These are phyloP conservation scores for Phytophthora foliorum DNA, from an alignment of 352 stramenopile genomes.

Conservation along the genomic window DNA sequence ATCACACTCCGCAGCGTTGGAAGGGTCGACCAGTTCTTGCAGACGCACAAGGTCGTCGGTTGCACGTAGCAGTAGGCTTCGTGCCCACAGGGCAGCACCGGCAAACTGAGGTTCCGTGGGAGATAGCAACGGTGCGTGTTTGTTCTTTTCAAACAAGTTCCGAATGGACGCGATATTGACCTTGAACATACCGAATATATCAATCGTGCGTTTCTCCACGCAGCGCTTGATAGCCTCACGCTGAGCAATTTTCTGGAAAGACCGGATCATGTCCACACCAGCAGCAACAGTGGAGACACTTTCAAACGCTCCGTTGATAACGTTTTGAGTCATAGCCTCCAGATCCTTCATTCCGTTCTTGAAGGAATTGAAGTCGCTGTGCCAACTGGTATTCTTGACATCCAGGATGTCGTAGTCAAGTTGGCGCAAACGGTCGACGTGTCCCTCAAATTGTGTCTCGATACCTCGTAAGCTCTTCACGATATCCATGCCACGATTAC, in stretches of 20 bases:
- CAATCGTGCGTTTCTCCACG: slow-evolving; percentile 94
- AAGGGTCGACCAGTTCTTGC: slow-evolving; percentile 74
- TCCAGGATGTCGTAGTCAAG: slow-evolving; percentile 96
- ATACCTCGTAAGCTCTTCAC: slow-evolving; percentile 94
- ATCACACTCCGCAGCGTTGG: slow-evolving; percentile 80
- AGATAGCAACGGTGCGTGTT: slow-evolving; percentile 82
- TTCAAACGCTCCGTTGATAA: slow-evolving; percentile 96
- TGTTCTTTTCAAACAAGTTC: slow-evolving; percentile 95
- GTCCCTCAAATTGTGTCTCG: slow-evolving; percentile 92
- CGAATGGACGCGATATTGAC: slow-evolving; percentile 75
- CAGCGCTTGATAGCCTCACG: slow-evolving; percentile 94
- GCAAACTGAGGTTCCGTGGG: slow-evolving; percentile 94
- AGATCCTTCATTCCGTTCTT: slow-evolving; percentile 97
- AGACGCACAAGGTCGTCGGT: slow-evolving; percentile 83
- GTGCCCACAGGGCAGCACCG: slow-evolving; percentile 93
- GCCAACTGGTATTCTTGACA: slow-evolving; percentile 96
- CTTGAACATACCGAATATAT: slow-evolving; percentile 95
- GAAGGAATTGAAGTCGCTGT: slow-evolving; percentile 96
- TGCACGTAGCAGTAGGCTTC: slow-evolving; percentile 83
- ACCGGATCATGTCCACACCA: slow-evolving; percentile 93
- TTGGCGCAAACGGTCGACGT: slow-evolving; percentile 89
- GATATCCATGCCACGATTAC: slow-evolving; percentile 93
- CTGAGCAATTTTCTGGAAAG: slow-evolving; percentile 94
- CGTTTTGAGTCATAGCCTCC: slow-evolving; percentile 96
- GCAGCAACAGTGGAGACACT: slow-evolving; percentile 90